A percentile compares a stretch with the other conserved stretches of the same genome.
Evolutionary conservation across 768 basidiomycete species (phyloP).

Genomic region (Ephemerocybe angulata): DNA sequence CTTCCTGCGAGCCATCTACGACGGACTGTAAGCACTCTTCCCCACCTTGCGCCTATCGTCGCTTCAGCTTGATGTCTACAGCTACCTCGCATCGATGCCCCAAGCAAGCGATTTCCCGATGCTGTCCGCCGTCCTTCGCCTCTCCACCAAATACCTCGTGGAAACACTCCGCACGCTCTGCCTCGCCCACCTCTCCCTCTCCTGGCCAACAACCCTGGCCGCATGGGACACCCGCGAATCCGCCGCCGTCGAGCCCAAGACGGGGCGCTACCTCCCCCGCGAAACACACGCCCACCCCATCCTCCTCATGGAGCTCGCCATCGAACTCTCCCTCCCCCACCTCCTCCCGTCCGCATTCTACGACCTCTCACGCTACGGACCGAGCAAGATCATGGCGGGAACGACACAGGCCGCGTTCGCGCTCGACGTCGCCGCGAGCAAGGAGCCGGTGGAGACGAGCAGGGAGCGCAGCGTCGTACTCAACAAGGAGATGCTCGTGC

Average conservation of each 20-base stretch:
- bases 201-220: conserved; percentile 65
- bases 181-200: conserved; percentile 51
- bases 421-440: conserved; percentile 19
- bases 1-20: conserved; percentile 67
- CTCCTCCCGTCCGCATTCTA: conserved; percentile 72
- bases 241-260: conserved; percentile 40
- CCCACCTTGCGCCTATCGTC: neutral
- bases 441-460: neutral
- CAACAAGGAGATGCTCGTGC: conserved; percentile 4
- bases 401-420: conserved; percentile 32
- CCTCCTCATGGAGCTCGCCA: conserved; percentile 64
- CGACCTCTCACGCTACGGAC: conserved; percentile 69
- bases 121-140: conserved; percentile 61
- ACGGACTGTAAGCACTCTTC: conserved; percentile 59
- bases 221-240: conserved; percentile 71
- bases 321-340: conserved; percentile 54
- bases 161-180: conserved; percentile 62
- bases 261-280: conserved; percentile 56
- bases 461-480: neutral
- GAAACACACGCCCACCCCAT: conserved; percentile 63
- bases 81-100: conserved; percentile 52
- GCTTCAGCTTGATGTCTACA: conserved; percentile 18
- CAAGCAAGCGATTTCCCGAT: conserved; percentile 51
- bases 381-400: conserved; percentile 63
- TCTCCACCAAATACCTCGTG: conserved; percentile 75